phyloP scores from a whole-genome alignment of 768 basidiomycete genomes.

The Amanita molliuscula region DNA sequence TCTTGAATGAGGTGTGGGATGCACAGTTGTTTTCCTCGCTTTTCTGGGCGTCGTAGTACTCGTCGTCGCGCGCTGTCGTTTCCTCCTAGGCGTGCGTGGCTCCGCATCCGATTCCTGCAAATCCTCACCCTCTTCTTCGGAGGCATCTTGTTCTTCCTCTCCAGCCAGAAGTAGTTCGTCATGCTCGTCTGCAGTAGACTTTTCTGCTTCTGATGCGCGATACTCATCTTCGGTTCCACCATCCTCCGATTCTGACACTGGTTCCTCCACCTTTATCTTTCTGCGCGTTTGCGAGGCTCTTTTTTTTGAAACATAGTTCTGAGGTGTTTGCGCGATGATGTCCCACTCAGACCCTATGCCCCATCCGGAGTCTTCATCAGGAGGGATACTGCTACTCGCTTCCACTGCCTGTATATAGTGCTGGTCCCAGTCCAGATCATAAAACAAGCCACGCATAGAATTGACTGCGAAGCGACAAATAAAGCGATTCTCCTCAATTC shows the following conservation, averaged over 20 bases:
- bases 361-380: slow-evolving; percentile 18
- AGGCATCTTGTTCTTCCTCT: slow-evolving; percentile 15
- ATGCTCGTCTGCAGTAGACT: slow-evolving; percentile 16
- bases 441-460: slow-evolving; percentile 50
- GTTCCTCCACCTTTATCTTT: slow-evolving; percentile 11
- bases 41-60: slow-evolving; percentile 14
- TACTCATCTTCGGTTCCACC: slow-evolving; percentile 16
- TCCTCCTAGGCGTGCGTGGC: slow-evolving; percentile 43
- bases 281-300: slow-evolving; percentile 5
- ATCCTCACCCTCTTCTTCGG: slow-evolving; percentile 16
- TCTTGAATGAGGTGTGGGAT: slow-evolving; percentile 43
- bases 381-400: slow-evolving; percentile 17
- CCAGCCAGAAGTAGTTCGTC: slow-evolving; percentile 11
- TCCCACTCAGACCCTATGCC: slow-evolving; percentile 38
- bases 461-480: slow-evolving; percentile 53
- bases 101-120: slow-evolving; percentile 12
- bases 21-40: slow-evolving; percentile 32
- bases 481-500: slow-evolving; percentile 18
- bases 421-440: slow-evolving; percentile 46
- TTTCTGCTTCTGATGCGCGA: slow-evolving; percentile 7
- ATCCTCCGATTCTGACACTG: slow-evolving; percentile 18
- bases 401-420: slow-evolving; percentile 33
- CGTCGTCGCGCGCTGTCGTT: slow-evolving; percentile 22
- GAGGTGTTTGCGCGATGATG: slow-evolving; percentile 18
- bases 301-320: slow-evolving; percentile 3